A percentile compares a stretch with the other conserved stretches of the same genome.
phyloP scores from a whole-genome alignment of 768 basidiomycete genomes.

The Leccinum aurantiacum region DNA sequence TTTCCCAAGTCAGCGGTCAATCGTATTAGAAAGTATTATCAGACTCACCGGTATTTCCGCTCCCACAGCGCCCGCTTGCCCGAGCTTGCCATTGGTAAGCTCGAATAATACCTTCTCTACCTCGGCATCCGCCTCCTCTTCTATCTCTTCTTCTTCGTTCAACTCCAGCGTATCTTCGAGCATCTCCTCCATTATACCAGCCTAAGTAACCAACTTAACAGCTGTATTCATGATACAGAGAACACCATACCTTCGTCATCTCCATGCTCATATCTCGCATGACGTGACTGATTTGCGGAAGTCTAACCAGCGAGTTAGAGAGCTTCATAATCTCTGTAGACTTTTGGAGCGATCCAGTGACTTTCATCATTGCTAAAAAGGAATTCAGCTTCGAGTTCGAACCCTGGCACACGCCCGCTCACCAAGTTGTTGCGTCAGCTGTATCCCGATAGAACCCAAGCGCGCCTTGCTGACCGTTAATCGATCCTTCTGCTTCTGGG shows the following conservation, averaged over 20 bases:
- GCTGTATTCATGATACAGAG: background rate
- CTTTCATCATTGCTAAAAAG: conserved; percentile 84
- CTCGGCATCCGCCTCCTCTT: conserved; percentile 96
- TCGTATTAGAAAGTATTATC: background rate
- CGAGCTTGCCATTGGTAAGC: conserved; percentile 94
- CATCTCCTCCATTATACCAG: conserved; percentile 98
- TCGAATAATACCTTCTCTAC: conserved; percentile 96
- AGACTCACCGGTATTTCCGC: conserved; percentile 72
- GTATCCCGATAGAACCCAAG: conserved; percentile 85
- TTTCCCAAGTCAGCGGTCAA: conserved; percentile 11
- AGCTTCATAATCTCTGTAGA: conserved; percentile 99
- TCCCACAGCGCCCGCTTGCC: conserved; percentile 72
- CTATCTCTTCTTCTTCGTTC: conserved; percentile 92
- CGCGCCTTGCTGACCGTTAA: conserved; percentile 91
- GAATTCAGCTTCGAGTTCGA: background rate
- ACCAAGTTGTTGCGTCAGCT: conserved; percentile 93
- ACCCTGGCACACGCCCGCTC: conserved; percentile 28
- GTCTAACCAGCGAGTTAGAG: conserved; percentile 86
- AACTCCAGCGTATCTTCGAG: conserved; percentile 88
- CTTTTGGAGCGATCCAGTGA: conserved; percentile 96
- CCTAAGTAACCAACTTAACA: conserved; percentile 46
- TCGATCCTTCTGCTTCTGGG: conserved; percentile 91
- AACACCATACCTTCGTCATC: conserved; percentile 85
- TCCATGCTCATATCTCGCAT: conserved; percentile 99
- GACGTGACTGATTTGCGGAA: conserved; percentile 87